A percentile compares a stretch with the other conserved stretches of the same genome.
These are phyloP conservation scores for Dendrobium officinale DNA, from an alignment of 106 monocot genomes.

Conservation along the genomic window DNA sequence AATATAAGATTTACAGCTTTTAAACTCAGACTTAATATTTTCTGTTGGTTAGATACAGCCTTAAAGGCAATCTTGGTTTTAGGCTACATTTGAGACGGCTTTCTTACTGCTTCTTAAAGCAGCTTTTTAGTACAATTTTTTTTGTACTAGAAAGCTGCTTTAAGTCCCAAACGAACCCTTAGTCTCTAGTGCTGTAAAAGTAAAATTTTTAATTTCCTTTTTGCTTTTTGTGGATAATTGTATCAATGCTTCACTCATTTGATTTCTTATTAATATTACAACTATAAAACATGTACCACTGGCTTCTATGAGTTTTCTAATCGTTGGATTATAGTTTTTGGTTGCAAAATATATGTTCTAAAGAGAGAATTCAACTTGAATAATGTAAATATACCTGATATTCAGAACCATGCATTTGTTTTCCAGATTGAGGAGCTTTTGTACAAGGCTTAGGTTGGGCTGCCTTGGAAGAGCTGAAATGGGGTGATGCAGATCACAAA, in stretches of 20 bases:
- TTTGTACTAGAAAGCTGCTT: no score
- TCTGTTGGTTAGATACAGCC: no score
- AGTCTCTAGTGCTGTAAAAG: not conserved
- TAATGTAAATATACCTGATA: not conserved
- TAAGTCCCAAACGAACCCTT: not conserved
- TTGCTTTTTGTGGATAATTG: no score
- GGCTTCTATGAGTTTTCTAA: not conserved
- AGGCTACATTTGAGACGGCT: no score
- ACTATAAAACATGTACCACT: no score
- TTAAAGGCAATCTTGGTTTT: no score
- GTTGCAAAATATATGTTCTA: no score
- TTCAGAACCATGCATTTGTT: not conserved
- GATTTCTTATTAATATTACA: no score
- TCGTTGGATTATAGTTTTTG: not conserved
- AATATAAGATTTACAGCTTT: no score
- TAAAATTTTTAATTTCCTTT: not conserved
- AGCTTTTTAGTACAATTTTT: no score
- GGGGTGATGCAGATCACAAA: conserved; percentile 89
- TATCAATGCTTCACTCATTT: not conserved
- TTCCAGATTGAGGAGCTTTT: conserved; percentile 89
- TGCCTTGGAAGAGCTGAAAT: conserved; percentile 94
- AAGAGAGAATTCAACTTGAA: not conserved
- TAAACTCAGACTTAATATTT: no score
- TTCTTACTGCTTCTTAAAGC: no score
- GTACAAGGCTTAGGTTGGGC: conserved; percentile 95